Conservation (phyloP, 202 grass and related monocot species). For the Musa balbisiana region DNA sequence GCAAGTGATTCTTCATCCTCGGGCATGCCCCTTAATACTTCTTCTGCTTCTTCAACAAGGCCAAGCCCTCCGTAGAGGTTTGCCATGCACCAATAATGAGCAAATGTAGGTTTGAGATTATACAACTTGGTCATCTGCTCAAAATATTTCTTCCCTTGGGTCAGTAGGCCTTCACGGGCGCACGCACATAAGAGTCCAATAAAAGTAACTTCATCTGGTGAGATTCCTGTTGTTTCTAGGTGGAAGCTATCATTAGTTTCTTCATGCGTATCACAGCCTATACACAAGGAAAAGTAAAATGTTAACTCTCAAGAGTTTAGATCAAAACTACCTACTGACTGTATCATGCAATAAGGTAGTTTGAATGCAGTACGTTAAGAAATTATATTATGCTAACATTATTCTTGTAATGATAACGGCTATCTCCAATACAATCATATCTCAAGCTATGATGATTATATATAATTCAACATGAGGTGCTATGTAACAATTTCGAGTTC, state of each 20-base stretch:
- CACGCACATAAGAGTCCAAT: conserved; percentile 52
- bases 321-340: too few species aligned
- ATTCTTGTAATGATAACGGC: too few species aligned
- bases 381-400: too few species aligned
- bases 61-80: conserved; percentile 50
- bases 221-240: background rate
- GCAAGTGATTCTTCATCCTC: conserved; percentile 39
- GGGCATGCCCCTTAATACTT: conserved; percentile 32
- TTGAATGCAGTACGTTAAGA: too few species aligned
- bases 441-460: background rate
- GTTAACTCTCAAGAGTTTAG: background rate
- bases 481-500: background rate
- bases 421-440: background rate
- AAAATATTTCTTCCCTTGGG: conserved; percentile 45
- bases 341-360: background rate
- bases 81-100: conserved; percentile 74
- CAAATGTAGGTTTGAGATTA: conserved; percentile 45
- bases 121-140: conserved; percentile 42
- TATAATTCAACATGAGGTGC: background rate
- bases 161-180: conserved; percentile 45
- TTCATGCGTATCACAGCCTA: conserved; percentile 27
- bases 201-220: conserved; percentile 51
- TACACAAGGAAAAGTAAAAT: conserved; percentile 19
- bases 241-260: background rate
- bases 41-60: conserved; percentile 37